Evolutionary conservation across 208 protist genomes (phyloP).

Genomic region (Leishmania gerbilli): DNA sequence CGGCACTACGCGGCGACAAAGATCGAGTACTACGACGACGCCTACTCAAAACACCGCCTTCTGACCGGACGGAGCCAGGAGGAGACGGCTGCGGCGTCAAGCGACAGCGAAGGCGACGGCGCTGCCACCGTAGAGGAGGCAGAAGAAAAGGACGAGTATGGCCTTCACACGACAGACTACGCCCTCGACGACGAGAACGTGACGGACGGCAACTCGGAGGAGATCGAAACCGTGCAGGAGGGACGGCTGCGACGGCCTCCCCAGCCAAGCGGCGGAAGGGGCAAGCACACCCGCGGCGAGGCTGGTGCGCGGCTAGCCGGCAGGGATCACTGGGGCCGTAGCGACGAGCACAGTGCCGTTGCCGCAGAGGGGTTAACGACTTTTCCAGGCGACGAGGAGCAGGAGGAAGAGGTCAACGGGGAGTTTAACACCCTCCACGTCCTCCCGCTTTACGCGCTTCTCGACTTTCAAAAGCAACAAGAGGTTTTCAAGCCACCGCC

Average conservation of each 20-base stretch:
- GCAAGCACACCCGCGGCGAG: conserved; percentile 32
- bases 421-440: conserved; percentile 93
- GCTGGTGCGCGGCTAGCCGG: conserved; percentile 12
- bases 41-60: conserved; percentile 68
- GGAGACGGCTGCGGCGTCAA: conserved; percentile 19
- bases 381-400: conserved; percentile 10
- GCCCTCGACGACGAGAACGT: conserved; percentile 53
- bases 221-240: conserved; percentile 30
- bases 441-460: conserved; percentile 98
- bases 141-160: conserved; percentile 40
- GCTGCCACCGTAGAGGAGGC: conserved; percentile 11
- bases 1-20: conserved; percentile 77
- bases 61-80: conserved; percentile 56
- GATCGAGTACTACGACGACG: conserved; percentile 87
- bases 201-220: neutral
- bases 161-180: conserved; percentile 38
- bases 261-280: conserved; percentile 3
- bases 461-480: conserved; percentile 95
- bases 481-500: conserved; percentile 92
- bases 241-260: conserved; percentile 21
- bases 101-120: conserved; percentile 19
- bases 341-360: conserved; percentile 6
- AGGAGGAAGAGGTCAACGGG: conserved; percentile 86
- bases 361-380: conserved; percentile 3
- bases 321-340: neutral